Conservation (phyloP, 1,284 basidiomycete species). For the Leccinum angustisporum region DNA sequence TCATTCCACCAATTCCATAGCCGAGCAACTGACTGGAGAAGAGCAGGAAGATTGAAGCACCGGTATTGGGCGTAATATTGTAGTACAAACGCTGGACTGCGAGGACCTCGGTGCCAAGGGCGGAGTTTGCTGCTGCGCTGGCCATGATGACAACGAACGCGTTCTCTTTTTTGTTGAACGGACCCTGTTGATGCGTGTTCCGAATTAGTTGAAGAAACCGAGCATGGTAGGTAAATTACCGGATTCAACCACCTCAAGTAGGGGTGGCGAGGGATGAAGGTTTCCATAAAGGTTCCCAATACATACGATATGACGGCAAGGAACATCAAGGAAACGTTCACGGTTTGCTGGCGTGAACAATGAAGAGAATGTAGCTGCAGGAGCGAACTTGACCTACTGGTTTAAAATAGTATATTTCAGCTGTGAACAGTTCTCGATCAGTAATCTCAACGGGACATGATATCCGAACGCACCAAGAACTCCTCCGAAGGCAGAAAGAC, state of each 20-base stretch:
- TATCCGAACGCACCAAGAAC: constrained; percentile 38
- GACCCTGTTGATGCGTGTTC: constrained; percentile 11
- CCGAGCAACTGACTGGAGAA: constrained; percentile 60
- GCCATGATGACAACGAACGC: constrained; percentile 66
- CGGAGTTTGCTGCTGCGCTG: constrained; percentile 61
- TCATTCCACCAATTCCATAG: constrained; percentile 55
- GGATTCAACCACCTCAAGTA: constrained; percentile 57
- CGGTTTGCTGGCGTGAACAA: constrained; percentile 40
- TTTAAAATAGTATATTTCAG: constrained; percentile 65
- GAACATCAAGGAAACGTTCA: constrained; percentile 49
- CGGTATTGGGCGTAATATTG: constrained; percentile 53
- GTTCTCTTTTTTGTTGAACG: constrained; percentile 51
- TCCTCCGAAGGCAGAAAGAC: constrained; percentile 59
- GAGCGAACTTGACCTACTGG: constrained; percentile 32
- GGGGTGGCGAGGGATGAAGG: constrained; percentile 47
- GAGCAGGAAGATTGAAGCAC: constrained; percentile 56
- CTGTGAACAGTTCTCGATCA: constrained; percentile 14
- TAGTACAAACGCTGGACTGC: constrained; percentile 60
- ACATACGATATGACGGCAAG: constrained; percentile 48
- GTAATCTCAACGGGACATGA: background rate
- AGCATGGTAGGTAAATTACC: constrained; percentile 27
- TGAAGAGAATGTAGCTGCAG: background rate
- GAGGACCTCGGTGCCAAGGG: constrained; percentile 65
- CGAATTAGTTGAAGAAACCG: constrained; percentile 25
- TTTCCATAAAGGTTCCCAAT: constrained; percentile 43